Base-by-base conservation (phyloP, 2,329 filamentous ascomycete species). In the Xylariaceae sp. region DNA sequence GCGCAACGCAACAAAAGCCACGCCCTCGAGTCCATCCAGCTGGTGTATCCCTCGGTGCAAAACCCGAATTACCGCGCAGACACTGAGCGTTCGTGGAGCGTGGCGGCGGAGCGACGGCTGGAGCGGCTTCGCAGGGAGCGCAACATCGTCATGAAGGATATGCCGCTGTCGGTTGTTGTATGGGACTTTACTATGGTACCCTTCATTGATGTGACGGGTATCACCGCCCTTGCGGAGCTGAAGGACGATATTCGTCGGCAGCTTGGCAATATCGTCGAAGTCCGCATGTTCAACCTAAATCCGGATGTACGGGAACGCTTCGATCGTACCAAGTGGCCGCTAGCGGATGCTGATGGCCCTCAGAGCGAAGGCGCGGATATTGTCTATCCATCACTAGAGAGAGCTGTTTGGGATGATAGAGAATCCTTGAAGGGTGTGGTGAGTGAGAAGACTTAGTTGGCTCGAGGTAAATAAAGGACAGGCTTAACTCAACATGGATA, bases 1-100 rank as follows among this genome's bases (percentile, higher is more conserved):
- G 82, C 83, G 2, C 81, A 82, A 50, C 71, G 77, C 33, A 62
- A 55, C 48, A 70, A 70, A 49, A 43, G 58, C 2, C 46, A 44
- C 4, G 50, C 66, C 3, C 64, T 69, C 37, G 67, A 70, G 53
- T 63, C 63, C 6, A 62, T 69, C 18, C 66, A 67, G 53, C 63
- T 70, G 10, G 64, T 66, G 40, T 70, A 66, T 52, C 65, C 67
- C 26, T 57, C 61, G 1, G 57, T 66, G 21, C 57, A 62, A 30
- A 64, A 39, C 50, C 59, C 62, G 30, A 50, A 53, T 27, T 62
- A 64, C 54, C 42, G 55, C 20, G 59, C 46, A 0, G 60, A 61
- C 16, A 42, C 48, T 3, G 61, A 64, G 57, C 66, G 68, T 3
- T 61, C 59, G 32, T 70, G 68, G 68, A 69, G 66, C 50, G 67